Evolutionary conservation across 2,329 filamentous ascomycete genomes (phyloP).

Genomic region (Trichoderma guizhouense): DNA sequence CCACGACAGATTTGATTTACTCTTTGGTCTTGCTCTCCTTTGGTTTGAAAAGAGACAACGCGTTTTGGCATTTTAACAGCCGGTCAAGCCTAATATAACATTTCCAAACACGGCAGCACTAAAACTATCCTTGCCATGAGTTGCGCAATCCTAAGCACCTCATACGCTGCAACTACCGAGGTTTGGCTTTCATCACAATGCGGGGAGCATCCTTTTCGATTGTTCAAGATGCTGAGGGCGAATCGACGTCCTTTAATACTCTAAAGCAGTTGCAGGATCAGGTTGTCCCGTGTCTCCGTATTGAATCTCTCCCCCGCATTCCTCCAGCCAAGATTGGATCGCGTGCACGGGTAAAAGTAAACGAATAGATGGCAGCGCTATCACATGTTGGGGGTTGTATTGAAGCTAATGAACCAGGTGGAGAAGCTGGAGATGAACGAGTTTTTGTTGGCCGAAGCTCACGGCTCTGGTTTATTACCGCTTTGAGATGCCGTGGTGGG

Average conservation of each 20-base stretch:
- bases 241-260: background rate
- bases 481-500: background rate
- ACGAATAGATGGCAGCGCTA: background rate
- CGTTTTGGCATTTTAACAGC: background rate
- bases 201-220: background rate
- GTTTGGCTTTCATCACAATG: constrained; percentile 1
- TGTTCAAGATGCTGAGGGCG: background rate
- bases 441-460: background rate
- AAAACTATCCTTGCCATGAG: background rate
- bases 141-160: background rate
- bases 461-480: background rate
- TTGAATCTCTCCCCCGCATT: background rate
- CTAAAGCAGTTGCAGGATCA: background rate
- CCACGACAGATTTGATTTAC: background rate
- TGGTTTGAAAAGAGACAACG: background rate
- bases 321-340: background rate
- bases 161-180: constrained; percentile 7
- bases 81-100: constrained; percentile 4
- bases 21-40: background rate
- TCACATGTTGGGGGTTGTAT: background rate
- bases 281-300: background rate
- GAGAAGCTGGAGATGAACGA: background rate
- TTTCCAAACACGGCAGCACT: background rate
- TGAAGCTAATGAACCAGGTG: background rate
- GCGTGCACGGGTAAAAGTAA: background rate